phyloP scores from a whole-genome alignment of 1,139 yeast species.

The Blastobotrys aristatus region DNA sequence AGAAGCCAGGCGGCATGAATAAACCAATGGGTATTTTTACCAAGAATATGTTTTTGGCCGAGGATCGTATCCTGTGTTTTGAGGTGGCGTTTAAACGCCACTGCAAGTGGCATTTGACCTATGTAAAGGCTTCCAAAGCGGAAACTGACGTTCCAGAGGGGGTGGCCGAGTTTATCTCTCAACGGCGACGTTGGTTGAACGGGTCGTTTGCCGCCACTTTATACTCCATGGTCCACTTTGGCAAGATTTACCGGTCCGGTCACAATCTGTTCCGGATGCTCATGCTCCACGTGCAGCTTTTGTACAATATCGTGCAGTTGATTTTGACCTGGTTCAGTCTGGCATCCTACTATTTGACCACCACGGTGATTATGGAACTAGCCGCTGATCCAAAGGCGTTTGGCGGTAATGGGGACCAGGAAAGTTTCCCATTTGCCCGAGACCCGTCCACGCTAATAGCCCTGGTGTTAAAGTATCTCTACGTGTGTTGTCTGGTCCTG shows the following conservation, averaged over 20 bases:
- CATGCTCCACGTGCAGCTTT: constrained; percentile 68
- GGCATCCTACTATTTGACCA: constrained; percentile 76
- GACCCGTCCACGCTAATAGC: constrained; percentile 33
- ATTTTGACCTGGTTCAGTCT: constrained; percentile 76
- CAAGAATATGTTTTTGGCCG: constrained; percentile 92
- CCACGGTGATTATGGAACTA: constrained; percentile 43
- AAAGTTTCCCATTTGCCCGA: constrained; percentile 33
- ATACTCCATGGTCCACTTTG: constrained; percentile 71
- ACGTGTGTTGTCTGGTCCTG: constrained; percentile 33
- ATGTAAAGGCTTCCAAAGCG: constrained; percentile 86
- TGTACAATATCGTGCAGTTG: constrained; percentile 65
- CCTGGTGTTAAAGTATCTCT: constrained; percentile 35
- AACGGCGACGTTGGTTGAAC: constrained; percentile 92
- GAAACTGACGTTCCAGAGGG: constrained; percentile 95
- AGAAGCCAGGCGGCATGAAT: constrained; percentile 42
- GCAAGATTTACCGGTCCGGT: constrained; percentile 68
- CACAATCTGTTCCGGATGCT: constrained; percentile 70
- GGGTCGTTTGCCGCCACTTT: constrained; percentile 96
- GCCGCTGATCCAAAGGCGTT: constrained; percentile 38
- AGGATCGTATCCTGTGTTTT: constrained; percentile 91
- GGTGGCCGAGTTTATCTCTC: constrained; percentile 79
- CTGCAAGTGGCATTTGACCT: constrained; percentile 80
- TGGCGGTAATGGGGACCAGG: constrained; percentile 27
- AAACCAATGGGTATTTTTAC: constrained; percentile 67
- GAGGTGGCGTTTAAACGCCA: constrained; percentile 78